These are phyloP conservation scores for Aspergillus clavatus DNA, from an alignment of 2,329 filamentous ascomycete species.

Conservation along the genomic window DNA sequence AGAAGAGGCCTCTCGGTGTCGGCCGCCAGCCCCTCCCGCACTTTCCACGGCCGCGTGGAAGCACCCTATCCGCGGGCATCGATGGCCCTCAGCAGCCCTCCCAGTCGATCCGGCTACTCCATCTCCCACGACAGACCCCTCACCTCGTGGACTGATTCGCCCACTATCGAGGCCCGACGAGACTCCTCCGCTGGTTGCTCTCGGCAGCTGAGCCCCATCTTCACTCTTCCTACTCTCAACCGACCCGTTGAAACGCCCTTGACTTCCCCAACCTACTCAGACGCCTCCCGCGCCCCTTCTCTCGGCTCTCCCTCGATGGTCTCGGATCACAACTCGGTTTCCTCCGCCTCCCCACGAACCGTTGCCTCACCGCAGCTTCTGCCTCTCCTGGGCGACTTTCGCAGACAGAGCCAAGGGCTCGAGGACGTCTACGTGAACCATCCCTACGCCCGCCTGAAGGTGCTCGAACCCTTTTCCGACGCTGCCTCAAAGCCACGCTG, in stretches of 20 bases:
- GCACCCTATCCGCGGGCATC: conserved; percentile 35
- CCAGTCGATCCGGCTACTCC: conserved; percentile 25
- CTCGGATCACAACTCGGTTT: conserved; percentile 63
- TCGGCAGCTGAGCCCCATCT: conserved; percentile 36
- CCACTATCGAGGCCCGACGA: conserved; percentile 18
- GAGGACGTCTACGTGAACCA: conserved; percentile 22
- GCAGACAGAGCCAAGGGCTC: conserved; percentile 27
- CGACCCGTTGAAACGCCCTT: conserved; percentile 52
- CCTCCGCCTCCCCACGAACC: conserved; percentile 55
- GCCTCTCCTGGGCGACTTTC: conserved; percentile 35
- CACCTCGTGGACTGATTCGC: conserved; percentile 18
- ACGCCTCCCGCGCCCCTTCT: conserved; percentile 54
- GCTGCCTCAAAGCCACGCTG: conserved; percentile 25
- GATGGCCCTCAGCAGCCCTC: conserved; percentile 22
- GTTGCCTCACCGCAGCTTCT: conserved; percentile 39
- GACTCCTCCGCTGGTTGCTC: conserved; percentile 18
- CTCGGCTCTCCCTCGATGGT: conserved; percentile 64
- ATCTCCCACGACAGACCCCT: conserved; percentile 19
- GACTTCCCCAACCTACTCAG: conserved; percentile 61
- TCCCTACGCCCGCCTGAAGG: conserved; percentile 14
- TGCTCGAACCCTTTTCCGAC: conserved; percentile 23
- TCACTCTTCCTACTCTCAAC: conserved; percentile 35
- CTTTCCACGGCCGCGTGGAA: conserved; percentile 36
- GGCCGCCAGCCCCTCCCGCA: conserved; percentile 35
- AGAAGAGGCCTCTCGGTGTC: conserved; percentile 44